A percentile compares a stretch with the other conserved stretches of the same genome.
Evolutionary conservation across 176 grass and related monocot genomes (phyloP).

Genomic region (Guadua angustifolia): DNA sequence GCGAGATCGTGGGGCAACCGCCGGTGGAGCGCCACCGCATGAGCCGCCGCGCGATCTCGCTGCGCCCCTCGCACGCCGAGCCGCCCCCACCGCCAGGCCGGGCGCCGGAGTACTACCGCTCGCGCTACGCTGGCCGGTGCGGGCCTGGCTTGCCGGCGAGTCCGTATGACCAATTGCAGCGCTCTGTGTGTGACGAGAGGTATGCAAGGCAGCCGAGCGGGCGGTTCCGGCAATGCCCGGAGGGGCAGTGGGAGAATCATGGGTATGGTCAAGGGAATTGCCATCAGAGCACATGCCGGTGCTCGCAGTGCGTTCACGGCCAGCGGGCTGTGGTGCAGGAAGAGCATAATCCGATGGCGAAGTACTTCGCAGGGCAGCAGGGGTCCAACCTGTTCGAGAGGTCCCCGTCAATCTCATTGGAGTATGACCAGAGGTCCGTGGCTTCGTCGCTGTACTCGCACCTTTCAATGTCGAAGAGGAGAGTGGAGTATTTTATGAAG

Average conservation of each 20-base stretch:
- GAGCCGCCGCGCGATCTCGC: constrained; percentile 38
- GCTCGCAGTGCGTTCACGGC: constrained; percentile 39
- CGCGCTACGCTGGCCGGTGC: constrained; percentile 43
- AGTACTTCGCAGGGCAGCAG: constrained; percentile 56
- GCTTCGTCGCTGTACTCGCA: constrained; percentile 58
- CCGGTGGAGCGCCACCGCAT: constrained; percentile 25
- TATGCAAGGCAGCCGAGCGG: constrained; percentile 50
- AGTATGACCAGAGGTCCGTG: constrained; percentile 52
- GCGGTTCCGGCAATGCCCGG: constrained; percentile 45
- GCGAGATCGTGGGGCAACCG: constrained; percentile 53
- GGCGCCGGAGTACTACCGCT: constrained; percentile 18
- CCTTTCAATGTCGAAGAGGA: constrained; percentile 46
- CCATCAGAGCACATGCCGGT: constrained; percentile 49
- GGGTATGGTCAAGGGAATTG: constrained; percentile 43
- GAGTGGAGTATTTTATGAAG: constrained; percentile 54
- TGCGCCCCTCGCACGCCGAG: constrained; percentile 40
- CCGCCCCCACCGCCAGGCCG: constrained; percentile 20
- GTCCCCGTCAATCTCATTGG: constrained; percentile 47
- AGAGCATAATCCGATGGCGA: constrained; percentile 51
- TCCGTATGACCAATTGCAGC: constrained; percentile 38
- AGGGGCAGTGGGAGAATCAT: constrained; percentile 47
- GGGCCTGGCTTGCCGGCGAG: constrained; percentile 3
- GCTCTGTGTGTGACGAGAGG: constrained; percentile 44
- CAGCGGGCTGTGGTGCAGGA: constrained; percentile 33
- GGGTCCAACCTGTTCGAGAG: constrained; percentile 47